Conservation (phyloP, 1,284 basidiomycete species). For the Cryptococcus hybrid region DNA sequence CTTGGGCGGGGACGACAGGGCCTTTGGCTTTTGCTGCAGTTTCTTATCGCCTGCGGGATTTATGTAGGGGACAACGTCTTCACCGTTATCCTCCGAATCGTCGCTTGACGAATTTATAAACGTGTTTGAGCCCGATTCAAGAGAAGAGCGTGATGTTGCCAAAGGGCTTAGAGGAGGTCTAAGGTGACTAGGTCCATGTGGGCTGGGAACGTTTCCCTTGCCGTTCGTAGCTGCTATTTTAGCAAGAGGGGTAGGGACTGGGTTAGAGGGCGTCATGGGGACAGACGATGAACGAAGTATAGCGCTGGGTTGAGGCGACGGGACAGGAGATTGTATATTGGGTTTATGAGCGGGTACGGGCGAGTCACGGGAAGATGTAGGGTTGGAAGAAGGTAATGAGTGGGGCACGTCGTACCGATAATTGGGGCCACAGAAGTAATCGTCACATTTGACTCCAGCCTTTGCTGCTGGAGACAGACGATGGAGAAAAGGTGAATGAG, state of each 20-base stretch:
- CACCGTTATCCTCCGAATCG: too few species aligned
- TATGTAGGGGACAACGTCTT: conserved; percentile 4
- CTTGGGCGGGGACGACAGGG: conserved; percentile 1
- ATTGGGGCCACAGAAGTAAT: conserved; percentile 39
- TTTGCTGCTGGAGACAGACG: conserved; percentile 8
- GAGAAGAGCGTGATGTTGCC: conserved; percentile 20
- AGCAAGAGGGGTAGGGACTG: conserved; percentile 5
- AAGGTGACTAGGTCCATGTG: background rate
- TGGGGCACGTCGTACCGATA: conserved; percentile 1
- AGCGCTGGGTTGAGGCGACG: conserved; percentile 5
- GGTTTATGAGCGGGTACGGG: conserved; percentile 2
- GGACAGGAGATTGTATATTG: background rate
- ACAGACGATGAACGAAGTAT: conserved; percentile 13
- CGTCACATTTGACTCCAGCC: conserved; percentile 44
- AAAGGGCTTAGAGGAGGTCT: conserved; percentile 18
- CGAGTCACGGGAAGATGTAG: conserved; percentile 10
- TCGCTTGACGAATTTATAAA: background rate
- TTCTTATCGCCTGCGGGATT: too few species aligned
- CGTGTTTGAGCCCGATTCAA: conserved; percentile 7
- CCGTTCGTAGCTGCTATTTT: background rate
- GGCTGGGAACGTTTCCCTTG: background rate
- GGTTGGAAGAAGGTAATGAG: conserved; percentile 4
- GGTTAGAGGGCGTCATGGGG: conserved; percentile 8
- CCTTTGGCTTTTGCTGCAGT: background rate
- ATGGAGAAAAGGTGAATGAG: conserved; percentile 18